Base-by-base conservation (phyloP, 495 filamentous ascomycete species). In the Penicilliopsis zonata region DNA sequence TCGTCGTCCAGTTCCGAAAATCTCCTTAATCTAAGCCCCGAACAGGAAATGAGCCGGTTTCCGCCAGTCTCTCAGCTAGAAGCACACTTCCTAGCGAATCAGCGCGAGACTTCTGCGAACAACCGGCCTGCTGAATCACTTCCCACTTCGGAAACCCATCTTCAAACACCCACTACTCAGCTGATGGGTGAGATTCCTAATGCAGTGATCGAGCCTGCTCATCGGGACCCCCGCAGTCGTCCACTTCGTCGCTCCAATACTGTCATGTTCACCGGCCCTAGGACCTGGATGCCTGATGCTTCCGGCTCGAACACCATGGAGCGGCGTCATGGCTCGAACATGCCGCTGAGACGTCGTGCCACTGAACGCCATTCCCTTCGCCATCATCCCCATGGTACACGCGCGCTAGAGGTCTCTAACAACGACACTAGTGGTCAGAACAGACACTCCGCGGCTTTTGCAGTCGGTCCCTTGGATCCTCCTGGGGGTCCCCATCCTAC, bases 21-120 rank as follows among this genome's bases (percentile, higher is more conserved):
- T 36, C 35, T 50, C 10, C 41, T 42, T 9, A 30, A 29, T 30
- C 33, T 55, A 6, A 47, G 40, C 13, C 35, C 49, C 9, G 41
- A 53, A 9, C 5, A 38, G n/a, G 49, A 54, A 18, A 50, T 53
- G 35, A 50, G 34, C 13, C 53, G 49, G 2, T 66, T 64, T 35
- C 62, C 62, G 13, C 62, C 62, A 13, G 54, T 66, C 9, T 66
- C 60, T 13, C 62, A 66, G 22, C 30, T 56, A 4, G 59, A 64
- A 32, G 62, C 62, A 2, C 59, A 58, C 22, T 41, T 58, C 18
- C 26, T 58, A 10, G 50, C 59, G 14, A 43, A 38, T 2, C 50
- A 49, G 20, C 42, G 35, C 13, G 33, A 38, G 3, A 9, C 9
- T 27, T 14, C 18, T 13, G 15, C n/a, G n/a, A n/a, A n/a, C n/a